These are phyloP conservation scores for Ceratobasidium sp. DNA, from an alignment of 1,284 basidiomycete species.

Conservation along the genomic window DNA sequence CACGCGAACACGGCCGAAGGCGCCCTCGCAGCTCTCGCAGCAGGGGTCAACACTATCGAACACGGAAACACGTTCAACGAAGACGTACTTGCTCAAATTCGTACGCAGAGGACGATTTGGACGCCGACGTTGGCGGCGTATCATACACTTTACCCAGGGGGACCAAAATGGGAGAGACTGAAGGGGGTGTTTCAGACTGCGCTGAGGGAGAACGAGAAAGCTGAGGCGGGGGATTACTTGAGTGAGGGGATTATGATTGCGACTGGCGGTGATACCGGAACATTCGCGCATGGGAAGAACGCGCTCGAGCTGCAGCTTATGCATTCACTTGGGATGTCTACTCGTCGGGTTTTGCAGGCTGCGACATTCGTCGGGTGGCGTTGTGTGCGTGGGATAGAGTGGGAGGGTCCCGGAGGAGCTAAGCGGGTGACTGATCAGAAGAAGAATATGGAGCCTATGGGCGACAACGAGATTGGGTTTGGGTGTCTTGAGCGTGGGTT, in stretches of 20 bases:
- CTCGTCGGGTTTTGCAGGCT: conserved; percentile 66
- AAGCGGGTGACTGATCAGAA: conserved; percentile 49
- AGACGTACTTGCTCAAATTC: conserved; percentile 40
- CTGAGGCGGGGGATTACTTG: background rate
- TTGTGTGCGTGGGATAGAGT: conserved; percentile 61
- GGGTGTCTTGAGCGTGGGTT: conserved; percentile 64
- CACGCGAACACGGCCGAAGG: conserved; percentile 61
- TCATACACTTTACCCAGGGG: conserved; percentile 50
- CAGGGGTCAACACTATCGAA: conserved; percentile 63
- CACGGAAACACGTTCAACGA: conserved; percentile 57
- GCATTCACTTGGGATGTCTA: conserved; percentile 65
- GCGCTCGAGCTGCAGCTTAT: conserved; percentile 70
- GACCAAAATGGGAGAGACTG: conserved; percentile 1
- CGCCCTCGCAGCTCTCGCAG: conserved; percentile 55
- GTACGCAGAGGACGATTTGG: conserved; percentile 54
- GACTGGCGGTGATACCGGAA: conserved; percentile 71
- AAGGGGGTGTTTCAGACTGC: conserved; percentile 60
- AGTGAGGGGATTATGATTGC: conserved; percentile 60
- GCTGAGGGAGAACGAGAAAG: conserved; percentile 50
- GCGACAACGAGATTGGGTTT: conserved; percentile 68
- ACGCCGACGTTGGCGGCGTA: conserved; percentile 70
- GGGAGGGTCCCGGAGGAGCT: conserved; percentile 3
- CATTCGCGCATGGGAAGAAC: conserved; percentile 70
- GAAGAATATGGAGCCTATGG: conserved; percentile 50
- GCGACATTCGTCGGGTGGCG: conserved; percentile 69